phyloP scores from a whole-genome alignment of 2,329 filamentous ascomycete species.

The Rutstroemia sp. region DNA sequence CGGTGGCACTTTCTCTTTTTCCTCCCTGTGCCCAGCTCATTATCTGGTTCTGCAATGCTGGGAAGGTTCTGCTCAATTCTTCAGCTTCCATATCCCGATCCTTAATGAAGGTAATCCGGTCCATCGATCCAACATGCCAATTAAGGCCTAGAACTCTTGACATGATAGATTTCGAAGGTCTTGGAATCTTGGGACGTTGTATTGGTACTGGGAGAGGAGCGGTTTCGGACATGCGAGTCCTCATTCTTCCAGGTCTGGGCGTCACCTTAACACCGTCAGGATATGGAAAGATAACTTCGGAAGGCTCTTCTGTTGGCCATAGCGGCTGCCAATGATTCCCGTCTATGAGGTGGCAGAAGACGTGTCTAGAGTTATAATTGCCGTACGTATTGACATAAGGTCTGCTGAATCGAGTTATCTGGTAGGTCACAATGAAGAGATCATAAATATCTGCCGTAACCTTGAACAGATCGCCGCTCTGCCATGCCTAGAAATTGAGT shows the following conservation, averaged over 20 bases:
- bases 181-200: not conserved
- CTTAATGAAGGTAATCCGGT: no score
- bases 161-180: not conserved
- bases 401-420: not conserved
- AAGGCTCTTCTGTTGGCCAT: not conserved
- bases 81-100: no score
- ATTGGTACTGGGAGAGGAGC: not conserved
- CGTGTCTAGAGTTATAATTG: not conserved
- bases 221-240: not conserved
- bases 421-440: not conserved
- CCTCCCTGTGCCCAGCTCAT: no score
- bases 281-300: not conserved
- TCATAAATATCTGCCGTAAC: not conserved
- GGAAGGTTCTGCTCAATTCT: no score
- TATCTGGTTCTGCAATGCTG: no score
- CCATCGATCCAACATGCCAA: not conserved
- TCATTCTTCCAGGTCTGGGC: not conserved
- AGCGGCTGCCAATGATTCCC: not conserved
- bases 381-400: not conserved
- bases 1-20: no score
- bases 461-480: not conserved
- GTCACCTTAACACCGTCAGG: not conserved
- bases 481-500: not conserved
- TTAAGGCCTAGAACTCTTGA: not conserved
- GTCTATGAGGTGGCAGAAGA: not conserved